phyloP scores from a whole-genome alignment of 108 stramenopile species.

The Poteriospumella lacustris region DNA sequence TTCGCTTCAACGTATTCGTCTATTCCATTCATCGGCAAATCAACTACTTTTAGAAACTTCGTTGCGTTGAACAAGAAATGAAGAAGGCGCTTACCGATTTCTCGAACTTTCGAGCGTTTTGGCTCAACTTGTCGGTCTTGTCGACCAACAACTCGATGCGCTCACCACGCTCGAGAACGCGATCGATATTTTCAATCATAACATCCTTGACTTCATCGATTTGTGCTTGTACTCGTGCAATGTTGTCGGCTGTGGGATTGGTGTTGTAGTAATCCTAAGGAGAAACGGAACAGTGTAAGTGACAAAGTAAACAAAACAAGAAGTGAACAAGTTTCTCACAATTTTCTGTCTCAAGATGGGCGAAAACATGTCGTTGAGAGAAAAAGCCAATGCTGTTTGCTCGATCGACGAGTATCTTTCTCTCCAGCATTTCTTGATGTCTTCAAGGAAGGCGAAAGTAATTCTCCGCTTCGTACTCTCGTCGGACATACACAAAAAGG shows the following conservation, averaged over 20 bases:
- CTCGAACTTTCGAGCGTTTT: constrained; percentile 85
- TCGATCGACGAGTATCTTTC: background rate
- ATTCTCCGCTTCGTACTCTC: constrained; percentile 63
- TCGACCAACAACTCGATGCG: constrained; percentile 97
- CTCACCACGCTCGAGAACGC: constrained; percentile 75
- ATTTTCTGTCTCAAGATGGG: constrained; percentile 42
- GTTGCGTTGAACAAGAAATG: no score
- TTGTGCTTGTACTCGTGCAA: constrained; percentile 72
- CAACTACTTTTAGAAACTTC: no score
- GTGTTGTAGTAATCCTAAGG: constrained; percentile 22
- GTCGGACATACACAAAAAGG: constrained; percentile 83
- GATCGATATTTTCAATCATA: constrained; percentile 90
- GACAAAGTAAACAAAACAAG: background rate
- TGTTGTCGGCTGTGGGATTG: constrained; percentile 20
- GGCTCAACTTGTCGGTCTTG: constrained; percentile 84
- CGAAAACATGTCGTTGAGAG: constrained; percentile 82
- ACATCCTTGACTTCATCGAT: constrained; percentile 87
- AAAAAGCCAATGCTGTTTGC: constrained; percentile 79
- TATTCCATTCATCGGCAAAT: no score
- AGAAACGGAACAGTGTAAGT: background rate
- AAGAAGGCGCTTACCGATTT: constrained; percentile 62
- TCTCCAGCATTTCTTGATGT: constrained; percentile 66
- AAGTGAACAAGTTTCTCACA: background rate
- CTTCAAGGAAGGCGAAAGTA: constrained; percentile 88
- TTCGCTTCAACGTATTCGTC: no score